Conservation (phyloP, 306 rosid genomes). For the Medicago arabica region DNA sequence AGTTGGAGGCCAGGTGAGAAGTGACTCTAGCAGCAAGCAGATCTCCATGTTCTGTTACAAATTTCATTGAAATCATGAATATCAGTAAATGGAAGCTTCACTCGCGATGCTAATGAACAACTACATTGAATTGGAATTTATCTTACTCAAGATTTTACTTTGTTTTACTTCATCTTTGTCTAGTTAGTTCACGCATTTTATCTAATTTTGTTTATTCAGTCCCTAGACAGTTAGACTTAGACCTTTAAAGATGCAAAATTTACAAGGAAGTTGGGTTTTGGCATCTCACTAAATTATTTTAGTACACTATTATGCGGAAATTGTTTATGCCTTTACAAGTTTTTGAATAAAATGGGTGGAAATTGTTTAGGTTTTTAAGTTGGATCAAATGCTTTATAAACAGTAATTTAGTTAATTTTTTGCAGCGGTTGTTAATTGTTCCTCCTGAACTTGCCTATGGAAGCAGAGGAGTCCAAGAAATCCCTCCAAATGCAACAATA, state of each 20-base stretch:
- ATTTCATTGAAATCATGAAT: constrained; percentile 14
- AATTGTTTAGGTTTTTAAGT: constrained; percentile 24
- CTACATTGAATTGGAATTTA: constrained; percentile 27
- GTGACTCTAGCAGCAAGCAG: constrained; percentile 8
- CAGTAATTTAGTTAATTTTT: constrained; percentile 41
- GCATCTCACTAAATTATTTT: not conserved
- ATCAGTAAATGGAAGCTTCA: constrained; percentile 29
- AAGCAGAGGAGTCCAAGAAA: constrained; percentile 88
- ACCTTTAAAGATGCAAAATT: no score
- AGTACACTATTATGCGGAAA: constrained; percentile 16
- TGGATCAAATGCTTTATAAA: not conserved
- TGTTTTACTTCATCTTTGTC: constrained; percentile 1
- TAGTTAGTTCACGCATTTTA: not conserved
- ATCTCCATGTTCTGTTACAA: constrained; percentile 24
- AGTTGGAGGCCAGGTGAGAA: constrained; percentile 93
- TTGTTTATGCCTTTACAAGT: constrained; percentile 17
- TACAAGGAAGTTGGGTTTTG: no score
- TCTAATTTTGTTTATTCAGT: no score
- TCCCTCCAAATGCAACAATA: constrained; percentile 95
- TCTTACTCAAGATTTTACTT: constrained; percentile 1
- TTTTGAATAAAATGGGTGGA: constrained; percentile 20
- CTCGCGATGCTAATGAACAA: not conserved
- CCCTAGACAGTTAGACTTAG: no score
- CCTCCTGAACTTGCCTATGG: constrained; percentile 97
- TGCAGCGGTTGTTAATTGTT: constrained; percentile 79